Evolutionary conservation across 2,329 filamentous ascomycete species (phyloP).

Genomic region (Didymella sp.): DNA sequence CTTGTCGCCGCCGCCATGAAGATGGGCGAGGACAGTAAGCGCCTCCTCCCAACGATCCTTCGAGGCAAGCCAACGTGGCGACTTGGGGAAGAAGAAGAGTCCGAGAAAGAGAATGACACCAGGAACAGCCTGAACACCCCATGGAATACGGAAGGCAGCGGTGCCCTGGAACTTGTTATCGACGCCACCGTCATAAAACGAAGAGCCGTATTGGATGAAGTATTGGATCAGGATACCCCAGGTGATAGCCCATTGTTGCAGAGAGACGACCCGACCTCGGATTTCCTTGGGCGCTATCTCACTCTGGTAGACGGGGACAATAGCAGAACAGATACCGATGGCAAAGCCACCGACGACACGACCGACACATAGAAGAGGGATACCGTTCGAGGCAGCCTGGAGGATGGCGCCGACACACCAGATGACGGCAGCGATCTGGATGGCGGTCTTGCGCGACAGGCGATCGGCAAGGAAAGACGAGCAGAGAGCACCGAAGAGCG

Average conservation of each 20-base stretch:
- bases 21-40: slow-evolving; percentile 59
- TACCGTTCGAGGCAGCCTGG: slow-evolving; percentile 49
- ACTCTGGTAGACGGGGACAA: slow-evolving; percentile 92
- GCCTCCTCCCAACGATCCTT: slow-evolving; percentile 73
- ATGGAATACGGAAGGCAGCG: slow-evolving; percentile 52
- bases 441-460: slow-evolving; percentile 54
- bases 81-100: slow-evolving; percentile 55
- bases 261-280: slow-evolving; percentile 65
- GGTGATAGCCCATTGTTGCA: slow-evolving; percentile 77
- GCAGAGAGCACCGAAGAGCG: slow-evolving; percentile 55
- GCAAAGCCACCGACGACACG: slow-evolving; percentile 85
- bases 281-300: slow-evolving; percentile 68
- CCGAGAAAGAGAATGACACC: slow-evolving; percentile 49
- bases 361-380: slow-evolving; percentile 53
- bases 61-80: slow-evolving; percentile 73
- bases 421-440: slow-evolving; percentile 54
- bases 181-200: slow-evolving; percentile 59
- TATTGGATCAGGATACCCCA: slow-evolving; percentile 72
- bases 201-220: slow-evolving; percentile 70
- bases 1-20: slow-evolving; percentile 65
- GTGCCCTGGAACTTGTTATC: slow-evolving; percentile 53
- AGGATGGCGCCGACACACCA: slow-evolving; percentile 57
- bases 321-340: slow-evolving; percentile 87
- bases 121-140: slow-evolving; percentile 54
- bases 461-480: slow-evolving; percentile 57